Evolutionary conservation across 345 rosid genomes (phyloP).

Genomic region (Hypericum androsaemum): DNA sequence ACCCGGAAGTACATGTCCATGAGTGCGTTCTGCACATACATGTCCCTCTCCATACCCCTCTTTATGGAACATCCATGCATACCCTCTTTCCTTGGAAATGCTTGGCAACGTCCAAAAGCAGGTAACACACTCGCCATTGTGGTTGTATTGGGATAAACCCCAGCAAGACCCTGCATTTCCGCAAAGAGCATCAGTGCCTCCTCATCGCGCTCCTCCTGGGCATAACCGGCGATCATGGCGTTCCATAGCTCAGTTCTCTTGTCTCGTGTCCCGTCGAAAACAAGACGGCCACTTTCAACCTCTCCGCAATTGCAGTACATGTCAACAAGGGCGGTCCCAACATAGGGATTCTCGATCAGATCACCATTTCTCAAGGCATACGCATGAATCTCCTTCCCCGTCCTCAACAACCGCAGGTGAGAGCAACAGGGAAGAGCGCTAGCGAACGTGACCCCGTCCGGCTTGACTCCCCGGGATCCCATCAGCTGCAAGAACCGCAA

Average conservation of each 20-base stretch:
- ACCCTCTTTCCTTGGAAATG: slow-evolving; percentile 48
- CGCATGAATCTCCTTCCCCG: slow-evolving; percentile 79
- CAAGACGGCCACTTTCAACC: slow-evolving; percentile 51
- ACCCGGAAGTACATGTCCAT: slow-evolving; percentile 78
- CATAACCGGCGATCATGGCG: slow-evolving; percentile 87
- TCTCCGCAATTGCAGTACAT: slow-evolving; percentile 77
- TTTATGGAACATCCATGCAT: slow-evolving; percentile 70
- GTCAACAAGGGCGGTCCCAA: slow-evolving; percentile 86
- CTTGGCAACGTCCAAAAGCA: slow-evolving; percentile 49
- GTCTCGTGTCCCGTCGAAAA: slow-evolving; percentile 43
- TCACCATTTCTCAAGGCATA: slow-evolving; percentile 57
- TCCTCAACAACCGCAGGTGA: slow-evolving; percentile 42
- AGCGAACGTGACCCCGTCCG: slow-evolving; percentile 68
- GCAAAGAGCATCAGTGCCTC: slow-evolving; percentile 60
- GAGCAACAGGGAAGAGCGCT: slow-evolving; percentile 89
- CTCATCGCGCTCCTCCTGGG: slow-evolving; percentile 55
- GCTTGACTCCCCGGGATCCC: slow-evolving; percentile 51
- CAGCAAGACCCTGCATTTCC: slow-evolving; percentile 54
- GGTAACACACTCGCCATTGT: slow-evolving; percentile 78
- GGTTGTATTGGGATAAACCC: slow-evolving; percentile 61
- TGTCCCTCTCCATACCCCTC: slow-evolving; percentile 46
- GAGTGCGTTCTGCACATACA: slow-evolving; percentile 77
- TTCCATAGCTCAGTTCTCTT: slow-evolving; percentile 62
- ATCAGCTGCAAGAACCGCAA: slow-evolving; percentile 35
- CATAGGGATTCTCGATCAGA: slow-evolving; percentile 61